Percentiles rank a stretch among this genome's conserved stretches.
These are phyloP conservation scores for Coriaria nepalensis DNA, from an alignment of 306 rosid species.

Conservation along the genomic window DNA sequence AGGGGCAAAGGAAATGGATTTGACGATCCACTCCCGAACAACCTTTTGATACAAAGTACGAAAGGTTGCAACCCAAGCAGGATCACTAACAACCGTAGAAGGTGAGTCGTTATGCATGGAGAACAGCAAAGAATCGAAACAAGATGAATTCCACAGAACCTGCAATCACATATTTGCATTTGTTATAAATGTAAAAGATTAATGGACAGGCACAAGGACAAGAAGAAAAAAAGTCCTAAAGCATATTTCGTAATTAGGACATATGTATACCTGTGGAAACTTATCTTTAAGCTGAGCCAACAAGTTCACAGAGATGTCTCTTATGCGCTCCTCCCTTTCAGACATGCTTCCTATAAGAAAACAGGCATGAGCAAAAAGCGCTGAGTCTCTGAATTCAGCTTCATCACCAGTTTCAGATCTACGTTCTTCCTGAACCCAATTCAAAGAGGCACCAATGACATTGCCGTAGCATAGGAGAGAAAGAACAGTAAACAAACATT, in stretches of 20 bases:
- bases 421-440: constrained; percentile 72
- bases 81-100: constrained; percentile 68
- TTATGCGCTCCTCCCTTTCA: constrained; percentile 79
- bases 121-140: constrained; percentile 73
- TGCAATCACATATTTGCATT: constrained; percentile 29
- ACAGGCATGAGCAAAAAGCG: constrained; percentile 71
- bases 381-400: constrained; percentile 70
- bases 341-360: constrained; percentile 73
- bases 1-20: constrained; percentile 86
- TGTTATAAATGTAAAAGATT: constrained; percentile 17
- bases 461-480: constrained; percentile 13
- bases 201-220: constrained; percentile 8
- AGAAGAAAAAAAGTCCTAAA: background rate
- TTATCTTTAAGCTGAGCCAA: constrained; percentile 76
- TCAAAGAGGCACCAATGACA: constrained; percentile 15
- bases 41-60: constrained; percentile 80
- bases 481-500: constrained; percentile 1
- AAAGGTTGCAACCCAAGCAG: constrained; percentile 75
- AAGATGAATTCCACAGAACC: constrained; percentile 90
- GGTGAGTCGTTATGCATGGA: constrained; percentile 73
- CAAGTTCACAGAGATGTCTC: constrained; percentile 75
- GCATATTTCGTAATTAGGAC: background rate
- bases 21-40: constrained; percentile 91
- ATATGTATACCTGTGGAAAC: constrained; percentile 70
- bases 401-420: constrained; percentile 77